Percentiles rank a stretch among this genome's conserved stretches.
Evolutionary conservation across 345 rosid genomes (phyloP).

Genomic region (Euphorbia peplus): DNA sequence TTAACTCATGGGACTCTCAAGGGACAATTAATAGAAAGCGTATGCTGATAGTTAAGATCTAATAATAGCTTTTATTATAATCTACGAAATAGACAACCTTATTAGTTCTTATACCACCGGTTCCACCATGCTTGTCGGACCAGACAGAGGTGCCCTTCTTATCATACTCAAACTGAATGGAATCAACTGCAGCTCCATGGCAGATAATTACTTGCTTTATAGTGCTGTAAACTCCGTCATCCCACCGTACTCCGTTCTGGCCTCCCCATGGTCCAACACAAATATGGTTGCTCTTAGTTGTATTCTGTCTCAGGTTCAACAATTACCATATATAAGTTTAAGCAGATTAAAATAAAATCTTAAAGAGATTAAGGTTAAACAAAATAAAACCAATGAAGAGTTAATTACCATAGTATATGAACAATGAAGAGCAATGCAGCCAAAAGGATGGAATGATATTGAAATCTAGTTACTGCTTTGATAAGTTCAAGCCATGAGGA

Average conservation of each 20-base stretch:
- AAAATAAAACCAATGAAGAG: background rate
- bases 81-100: too few relatives aligned
- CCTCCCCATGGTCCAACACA: slow-evolving; percentile 35
- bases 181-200: slow-evolving; percentile 28
- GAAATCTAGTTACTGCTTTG: background rate
- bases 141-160: slow-evolving; percentile 22
- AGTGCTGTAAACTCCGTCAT: slow-evolving; percentile 18
- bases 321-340: background rate
- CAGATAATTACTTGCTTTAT: slow-evolving; percentile 23
- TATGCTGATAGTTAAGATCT: too few relatives aligned
- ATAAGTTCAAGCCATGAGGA: background rate
- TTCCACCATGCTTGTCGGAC: slow-evolving; percentile 35
- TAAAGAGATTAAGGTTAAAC: too few relatives aligned
- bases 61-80: too few relatives aligned
- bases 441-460: background rate
- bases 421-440: background rate
- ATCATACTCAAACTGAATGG: slow-evolving; percentile 28
- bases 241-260: slow-evolving; percentile 24
- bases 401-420: background rate
- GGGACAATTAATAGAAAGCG: too few relatives aligned
- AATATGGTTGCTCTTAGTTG: background rate
- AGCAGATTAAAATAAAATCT: background rate
- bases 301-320: slow-evolving; percentile 10
- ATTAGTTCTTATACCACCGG: slow-evolving; percentile 15
- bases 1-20: background rate